Percentiles rank a stretch among this genome's conserved stretches.
phyloP scores from a whole-genome alignment of 2,329 filamentous ascomycete genomes.

The Fusarium tanahbumbuense region DNA sequence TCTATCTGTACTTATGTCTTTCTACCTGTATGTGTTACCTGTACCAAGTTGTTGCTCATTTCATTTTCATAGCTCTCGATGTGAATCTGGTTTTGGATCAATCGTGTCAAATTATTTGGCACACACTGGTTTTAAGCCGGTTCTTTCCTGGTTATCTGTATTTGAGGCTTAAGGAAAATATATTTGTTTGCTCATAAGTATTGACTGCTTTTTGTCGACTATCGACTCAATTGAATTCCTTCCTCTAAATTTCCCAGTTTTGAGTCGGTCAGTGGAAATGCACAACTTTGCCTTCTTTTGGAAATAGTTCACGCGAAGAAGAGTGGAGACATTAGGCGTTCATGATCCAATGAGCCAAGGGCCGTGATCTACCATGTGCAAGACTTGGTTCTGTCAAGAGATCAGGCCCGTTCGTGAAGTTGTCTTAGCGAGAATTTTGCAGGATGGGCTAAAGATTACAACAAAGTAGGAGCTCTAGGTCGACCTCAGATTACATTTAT shows the following conservation, averaged over 20 bases:
- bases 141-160: too few species aligned
- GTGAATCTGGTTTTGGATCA: too few species aligned
- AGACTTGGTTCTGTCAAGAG: background rate
- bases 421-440: rapidly evolving
- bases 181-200: background rate
- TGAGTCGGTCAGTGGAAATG: background rate
- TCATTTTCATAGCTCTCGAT: too few species aligned
- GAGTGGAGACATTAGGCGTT: background rate
- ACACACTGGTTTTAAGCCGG: too few species aligned
- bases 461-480: background rate
- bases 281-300: constrained; percentile 16
- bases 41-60: too few species aligned
- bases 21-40: too few species aligned
- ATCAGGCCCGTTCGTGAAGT: background rate
- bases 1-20: too few species aligned
- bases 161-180: too few species aligned
- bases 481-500: background rate
- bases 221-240: too few species aligned
- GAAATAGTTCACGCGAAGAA: background rate
- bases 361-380: background rate
- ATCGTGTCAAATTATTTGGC: too few species aligned
- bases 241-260: background rate
- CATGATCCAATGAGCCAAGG: background rate
- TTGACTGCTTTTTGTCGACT: background rate
- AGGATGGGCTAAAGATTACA: rapidly evolving